Conservation (phyloP, 371 early-diverging fungal genomes). For the Parasitella parasitica region DNA sequence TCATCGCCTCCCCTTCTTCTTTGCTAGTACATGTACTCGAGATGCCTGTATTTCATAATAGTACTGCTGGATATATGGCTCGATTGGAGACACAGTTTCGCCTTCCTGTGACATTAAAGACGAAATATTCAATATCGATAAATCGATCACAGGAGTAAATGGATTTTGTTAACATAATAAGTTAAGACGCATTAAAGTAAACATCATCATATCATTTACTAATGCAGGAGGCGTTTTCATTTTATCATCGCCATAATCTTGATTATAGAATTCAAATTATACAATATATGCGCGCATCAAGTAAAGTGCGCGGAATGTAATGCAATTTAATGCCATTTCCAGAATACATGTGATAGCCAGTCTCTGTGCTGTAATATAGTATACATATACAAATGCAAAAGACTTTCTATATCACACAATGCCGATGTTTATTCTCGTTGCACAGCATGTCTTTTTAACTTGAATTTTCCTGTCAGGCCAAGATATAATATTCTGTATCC, state of each 20-base stretch:
- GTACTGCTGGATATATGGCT: background rate
- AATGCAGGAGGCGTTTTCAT: background rate
- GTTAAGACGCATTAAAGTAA: slow-evolving; percentile 27
- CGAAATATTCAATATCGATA: background rate
- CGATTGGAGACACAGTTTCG: background rate
- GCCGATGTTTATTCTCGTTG: no score
- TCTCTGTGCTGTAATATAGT: no score
- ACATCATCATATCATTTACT: background rate
- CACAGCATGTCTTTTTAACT: no score
- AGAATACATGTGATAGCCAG: slow-evolving; percentile 33
- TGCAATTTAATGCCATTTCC: slow-evolving; percentile 32
- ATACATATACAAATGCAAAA: no score
- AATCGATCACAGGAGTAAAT: background rate
- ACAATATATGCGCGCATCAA: slow-evolving; percentile 23
- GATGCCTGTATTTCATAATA: background rate
- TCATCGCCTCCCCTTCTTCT: background rate
- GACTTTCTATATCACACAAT: no score
- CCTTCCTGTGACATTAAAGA: background rate
- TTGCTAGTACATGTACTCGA: background rate
- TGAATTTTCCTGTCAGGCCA: no score
- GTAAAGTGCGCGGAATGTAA: slow-evolving; percentile 21
- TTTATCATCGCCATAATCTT: background rate
- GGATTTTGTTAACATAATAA: slow-evolving; percentile 10
- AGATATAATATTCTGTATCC: no score
- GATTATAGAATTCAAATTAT: background rate